Conservation (phyloP, 2,329 filamentous ascomycete genomes). For the Fusarium illudens region DNA sequence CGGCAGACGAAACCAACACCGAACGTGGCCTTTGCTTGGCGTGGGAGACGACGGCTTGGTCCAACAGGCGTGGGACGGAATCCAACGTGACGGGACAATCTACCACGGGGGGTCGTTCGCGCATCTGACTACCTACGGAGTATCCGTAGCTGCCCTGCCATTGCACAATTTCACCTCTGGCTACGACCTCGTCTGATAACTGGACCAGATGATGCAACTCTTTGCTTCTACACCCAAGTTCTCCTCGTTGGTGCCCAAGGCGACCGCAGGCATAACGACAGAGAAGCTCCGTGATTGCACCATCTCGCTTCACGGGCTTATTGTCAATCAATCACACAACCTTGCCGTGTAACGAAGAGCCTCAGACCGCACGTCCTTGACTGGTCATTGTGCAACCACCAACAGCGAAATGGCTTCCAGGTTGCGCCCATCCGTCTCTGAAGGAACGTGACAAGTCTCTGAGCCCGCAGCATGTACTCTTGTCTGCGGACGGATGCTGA, state of each 20-base stretch:
- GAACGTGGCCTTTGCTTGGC: slow-evolving; percentile 3
- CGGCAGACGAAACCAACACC: slow-evolving; percentile 7
- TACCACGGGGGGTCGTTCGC: not conserved
- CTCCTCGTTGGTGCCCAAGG: not conserved
- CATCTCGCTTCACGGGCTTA: not conserved
- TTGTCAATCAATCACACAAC: not conserved
- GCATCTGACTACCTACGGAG: not conserved
- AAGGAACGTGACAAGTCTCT: slow-evolving; percentile 18
- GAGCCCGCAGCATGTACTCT: not conserved
- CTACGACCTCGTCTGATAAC: not conserved
- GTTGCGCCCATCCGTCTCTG: not conserved
- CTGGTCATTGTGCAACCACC: slow-evolving; percentile 1
- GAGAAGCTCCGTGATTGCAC: not conserved
- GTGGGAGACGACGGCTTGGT: not conserved
- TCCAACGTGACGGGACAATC: slow-evolving; percentile 1
- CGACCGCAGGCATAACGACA: not conserved
- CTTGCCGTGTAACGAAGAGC: not conserved
- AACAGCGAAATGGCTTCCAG: not conserved
- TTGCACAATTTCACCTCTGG: not conserved
- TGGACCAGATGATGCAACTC: not conserved
- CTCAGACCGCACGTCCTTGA: not conserved
- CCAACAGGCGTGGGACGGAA: slow-evolving; percentile 4
- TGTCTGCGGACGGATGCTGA: not conserved
- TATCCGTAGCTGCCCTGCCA: too few relatives aligned
- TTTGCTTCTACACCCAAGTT: not conserved